phyloP scores from a whole-genome alignment of 805 yeast species.

The Saccharomycopsis sp. region DNA sequence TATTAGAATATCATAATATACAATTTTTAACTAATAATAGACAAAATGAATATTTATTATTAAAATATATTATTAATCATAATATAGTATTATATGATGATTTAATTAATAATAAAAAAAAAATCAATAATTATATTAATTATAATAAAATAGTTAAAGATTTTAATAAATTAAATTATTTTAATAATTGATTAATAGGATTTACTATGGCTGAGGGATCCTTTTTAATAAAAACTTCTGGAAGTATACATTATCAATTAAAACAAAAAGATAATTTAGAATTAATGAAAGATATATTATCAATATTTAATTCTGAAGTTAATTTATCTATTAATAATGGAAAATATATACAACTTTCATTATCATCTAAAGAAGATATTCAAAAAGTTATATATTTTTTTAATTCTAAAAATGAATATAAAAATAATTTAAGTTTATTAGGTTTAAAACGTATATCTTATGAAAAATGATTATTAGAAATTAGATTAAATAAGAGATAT shows the following conservation, averaged over 20 bases:
- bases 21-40: slow-evolving; percentile 3
- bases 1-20: slow-evolving; percentile 5
- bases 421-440: slow-evolving; percentile 1
- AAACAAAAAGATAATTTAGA: slow-evolving; percentile 7
- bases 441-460: slow-evolving; percentile 1
- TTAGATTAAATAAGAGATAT: slow-evolving; percentile 1
- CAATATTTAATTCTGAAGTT: not conserved
- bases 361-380: slow-evolving; percentile 2
- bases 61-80: slow-evolving; percentile 11
- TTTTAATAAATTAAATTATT: too few relatives aligned
- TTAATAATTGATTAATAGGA: slow-evolving; percentile 8
- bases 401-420: slow-evolving; percentile 1
- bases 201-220: slow-evolving; percentile 12
- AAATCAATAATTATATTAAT: slow-evolving; percentile 9
- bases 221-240: slow-evolving; percentile 2
- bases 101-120: slow-evolving; percentile 5
- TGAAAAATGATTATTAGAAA: slow-evolving; percentile 1
- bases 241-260: slow-evolving; percentile 4
- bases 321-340: slow-evolving; percentile 1
- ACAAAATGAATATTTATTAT: slow-evolving; percentile 14
- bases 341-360: slow-evolving; percentile 2
- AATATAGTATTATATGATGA: slow-evolving; percentile 12
- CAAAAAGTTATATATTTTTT: slow-evolving; percentile 1
- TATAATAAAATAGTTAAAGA: slow-evolving; percentile 3
- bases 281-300: not conserved